phyloP scores from a whole-genome alignment of 805 yeast species.

The Peterozyma toletana region DNA sequence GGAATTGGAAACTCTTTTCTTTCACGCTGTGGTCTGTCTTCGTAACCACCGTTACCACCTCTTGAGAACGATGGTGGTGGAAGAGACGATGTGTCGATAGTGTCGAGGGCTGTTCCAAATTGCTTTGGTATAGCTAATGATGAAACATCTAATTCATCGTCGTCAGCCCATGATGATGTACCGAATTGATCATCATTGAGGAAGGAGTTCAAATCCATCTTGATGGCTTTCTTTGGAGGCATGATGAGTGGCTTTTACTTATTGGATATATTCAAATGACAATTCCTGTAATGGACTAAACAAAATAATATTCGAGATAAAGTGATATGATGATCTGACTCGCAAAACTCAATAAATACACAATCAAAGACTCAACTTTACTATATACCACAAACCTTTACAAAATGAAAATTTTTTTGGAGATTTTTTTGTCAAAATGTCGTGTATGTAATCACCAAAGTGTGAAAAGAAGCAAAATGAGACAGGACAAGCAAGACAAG shows the following conservation, averaged over 20 bases:
- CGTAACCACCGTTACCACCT: conserved; percentile 17
- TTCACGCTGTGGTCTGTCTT: conserved; percentile 30
- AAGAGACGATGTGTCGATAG: conserved; percentile 5
- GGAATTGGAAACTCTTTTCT: conserved; percentile 81
- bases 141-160: conserved; percentile 63
- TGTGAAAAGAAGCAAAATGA: too few species aligned
- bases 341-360: too few species aligned
- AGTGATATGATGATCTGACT: too few species aligned
- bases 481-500: too few species aligned
- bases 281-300: too few species aligned
- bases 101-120: conserved; percentile 6
- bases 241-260: conserved; percentile 12
- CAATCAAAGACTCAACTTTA: too few species aligned
- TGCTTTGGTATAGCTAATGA: conserved; percentile 45
- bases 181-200: conserved; percentile 70
- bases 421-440: too few species aligned
- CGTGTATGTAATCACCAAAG: too few species aligned
- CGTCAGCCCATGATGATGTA: conserved; percentile 81
- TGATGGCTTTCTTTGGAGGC: conserved; percentile 62
- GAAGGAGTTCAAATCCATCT: conserved; percentile 85
- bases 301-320: too few species aligned
- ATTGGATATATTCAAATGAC: too few species aligned
- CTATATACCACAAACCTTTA: too few species aligned
- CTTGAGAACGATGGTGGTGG: conserved; percentile 8
- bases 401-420: too few species aligned